Percentiles rank a stretch among this genome's conserved stretches.
These are phyloP conservation scores for Hymenoscyphus scutula DNA, from an alignment of 2,329 filamentous ascomycete genomes.

Conservation along the genomic window DNA sequence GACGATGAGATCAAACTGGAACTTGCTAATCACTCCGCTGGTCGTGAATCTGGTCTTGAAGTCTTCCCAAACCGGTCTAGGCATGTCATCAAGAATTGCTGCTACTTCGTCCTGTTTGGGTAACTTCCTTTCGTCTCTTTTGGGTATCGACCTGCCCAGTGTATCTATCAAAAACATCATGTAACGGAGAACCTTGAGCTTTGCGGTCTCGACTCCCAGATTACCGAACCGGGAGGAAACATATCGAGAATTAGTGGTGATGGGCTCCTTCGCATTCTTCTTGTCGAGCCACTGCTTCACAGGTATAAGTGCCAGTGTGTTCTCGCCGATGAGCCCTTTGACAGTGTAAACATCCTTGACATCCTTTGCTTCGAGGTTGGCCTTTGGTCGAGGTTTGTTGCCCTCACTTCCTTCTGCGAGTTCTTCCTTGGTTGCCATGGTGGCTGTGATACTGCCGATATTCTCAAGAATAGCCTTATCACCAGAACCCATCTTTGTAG, in stretches of 20 bases:
- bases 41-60: conserved; percentile 69
- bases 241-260: conserved; percentile 59
- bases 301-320: conserved; percentile 65
- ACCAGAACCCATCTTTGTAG: conserved; percentile 53
- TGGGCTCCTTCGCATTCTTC: conserved; percentile 54
- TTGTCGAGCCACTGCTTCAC: conserved; percentile 74
- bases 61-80: conserved; percentile 61
- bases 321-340: conserved; percentile 62
- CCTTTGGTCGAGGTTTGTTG: conserved; percentile 69
- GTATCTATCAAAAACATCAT: conserved; percentile 57
- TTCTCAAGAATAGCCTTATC: conserved; percentile 60
- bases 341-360: conserved; percentile 73
- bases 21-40: conserved; percentile 63
- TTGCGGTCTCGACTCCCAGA: conserved; percentile 50
- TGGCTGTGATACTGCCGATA: conserved; percentile 59
- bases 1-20: conserved; percentile 67
- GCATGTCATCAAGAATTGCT: conserved; percentile 54
- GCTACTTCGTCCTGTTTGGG: conserved; percentile 62
- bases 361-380: conserved; percentile 64
- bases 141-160: conserved; percentile 47
- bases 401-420: conserved; percentile 63
- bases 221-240: conserved; percentile 59
- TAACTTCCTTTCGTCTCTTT: conserved; percentile 47
- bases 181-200: conserved; percentile 60
- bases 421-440: conserved; percentile 66